Evolutionary conservation across 1,284 basidiomycete genomes (phyloP), one percentile per base, ranked within the genome.

Genomic region (Phellinidium pouzarii): DNA sequence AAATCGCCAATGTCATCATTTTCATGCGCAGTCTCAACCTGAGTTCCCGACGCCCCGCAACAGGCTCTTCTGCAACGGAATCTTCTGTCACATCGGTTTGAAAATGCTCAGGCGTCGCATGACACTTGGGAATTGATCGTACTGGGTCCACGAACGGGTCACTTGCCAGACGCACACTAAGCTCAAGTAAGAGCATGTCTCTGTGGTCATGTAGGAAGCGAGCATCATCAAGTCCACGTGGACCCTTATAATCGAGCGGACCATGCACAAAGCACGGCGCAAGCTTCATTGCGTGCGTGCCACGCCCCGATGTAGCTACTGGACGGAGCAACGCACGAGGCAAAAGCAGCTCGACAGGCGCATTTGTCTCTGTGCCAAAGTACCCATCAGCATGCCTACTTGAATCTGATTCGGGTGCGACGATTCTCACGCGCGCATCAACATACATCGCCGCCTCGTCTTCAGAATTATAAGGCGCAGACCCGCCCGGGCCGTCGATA

Each of bases 1-100:
- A 54, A 17, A 45, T 54, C 53, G 40, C 50, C 53, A 12, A 49
- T 41, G 41, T 54, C 53, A 8, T 43, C 40, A 4, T n/a, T 26
- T 29, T 44, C 19, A 17, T 20, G 23, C 22, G 22, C 22, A 9
- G 2, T 27, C 4, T 25, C 37, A 4, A 25, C 31, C 11, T 8
- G 31, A 14, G 9, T 11, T 34, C 14, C 14, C 11, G 37, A 11
- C 48, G 29, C 12, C 23, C 47, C 6, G 48, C 47, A 26, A 12
- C 34, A 19, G 46, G 41, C 31, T 46, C 29, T 17, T 34, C 31
- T n/a, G n/a, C n/a, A n/a, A n/a, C n/a, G n/a, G n/a, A n/a, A n/a
- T n/a, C n/a, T n/a, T n/a, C n/a, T n/a, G n/a, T n/a, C n/a, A n/a
- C n/a, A n/a, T n/a, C n/a, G n/a, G n/a, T n/a, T n/a, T n/a, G n/a